phyloP scores from a whole-genome alignment of 129 eudicot genomes.

The Flaveria robusta region DNA sequence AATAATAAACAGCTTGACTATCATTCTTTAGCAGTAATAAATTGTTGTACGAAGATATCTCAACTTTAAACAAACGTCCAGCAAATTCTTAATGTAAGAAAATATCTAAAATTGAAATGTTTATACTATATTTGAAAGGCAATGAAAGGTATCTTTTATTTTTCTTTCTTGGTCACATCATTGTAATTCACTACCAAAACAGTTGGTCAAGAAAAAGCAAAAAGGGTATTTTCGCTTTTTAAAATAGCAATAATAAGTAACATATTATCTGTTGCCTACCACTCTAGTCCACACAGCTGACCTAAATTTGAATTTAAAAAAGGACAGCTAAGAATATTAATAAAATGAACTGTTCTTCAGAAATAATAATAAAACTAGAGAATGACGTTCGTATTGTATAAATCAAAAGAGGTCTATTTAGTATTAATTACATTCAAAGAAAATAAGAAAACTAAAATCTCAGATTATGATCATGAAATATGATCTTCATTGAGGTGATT shows the following conservation, averaged over 20 bases:
- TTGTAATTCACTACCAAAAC: slow-evolving; percentile 12
- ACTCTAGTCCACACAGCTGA: slow-evolving; percentile 27
- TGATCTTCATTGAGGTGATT: not conserved
- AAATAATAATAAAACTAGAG: slow-evolving; percentile 3
- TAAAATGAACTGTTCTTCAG: slow-evolving; percentile 19
- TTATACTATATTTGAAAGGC: not conserved
- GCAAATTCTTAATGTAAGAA: not conserved
- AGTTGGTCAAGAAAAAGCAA: slow-evolving; percentile 7
- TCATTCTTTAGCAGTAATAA: not conserved
- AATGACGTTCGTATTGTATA: slow-evolving; percentile 18
- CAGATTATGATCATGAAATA: not conserved
- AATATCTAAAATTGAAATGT: not conserved
- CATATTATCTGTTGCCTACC: slow-evolving; percentile 17
- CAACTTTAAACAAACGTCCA: not conserved
- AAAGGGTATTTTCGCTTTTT: slow-evolving; percentile 17
- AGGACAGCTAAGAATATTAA: slow-evolving; percentile 42
- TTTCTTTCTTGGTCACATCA: slow-evolving; percentile 14
- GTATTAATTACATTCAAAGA: not conserved
- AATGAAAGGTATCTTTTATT: not conserved
- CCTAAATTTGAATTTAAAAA: slow-evolving; percentile 13
- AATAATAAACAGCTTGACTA: not conserved
- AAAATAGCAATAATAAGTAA: slow-evolving; percentile 12
- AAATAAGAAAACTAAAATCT: not conserved
- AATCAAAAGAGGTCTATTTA: not conserved
- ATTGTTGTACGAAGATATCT: not conserved